Evolutionary conservation across 768 basidiomycete genomes (phyloP), one percentile per base, ranked within the genome.

Genomic region (Lentinula guzmanii): DNA sequence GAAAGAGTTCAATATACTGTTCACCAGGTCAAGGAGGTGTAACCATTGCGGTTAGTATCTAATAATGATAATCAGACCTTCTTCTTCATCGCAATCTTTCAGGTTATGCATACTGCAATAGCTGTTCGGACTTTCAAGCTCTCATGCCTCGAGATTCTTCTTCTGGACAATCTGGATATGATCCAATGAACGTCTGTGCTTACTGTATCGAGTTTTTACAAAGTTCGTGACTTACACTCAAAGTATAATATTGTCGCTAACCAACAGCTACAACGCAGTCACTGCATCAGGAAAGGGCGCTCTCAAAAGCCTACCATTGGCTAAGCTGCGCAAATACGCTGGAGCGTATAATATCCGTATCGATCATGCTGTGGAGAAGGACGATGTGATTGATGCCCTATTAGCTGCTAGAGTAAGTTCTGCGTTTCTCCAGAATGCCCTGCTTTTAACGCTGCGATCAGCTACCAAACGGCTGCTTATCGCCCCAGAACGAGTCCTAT

Each of bases 31-130:
- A 52, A 81, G 83, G 65, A 82, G 74, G 63, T 91, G 90, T 70
- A 84, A 88, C 69, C 90, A 91, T 67, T 91, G 90, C 69, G 89
- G 90, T 89, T 68, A 65, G 37, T 56, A 28, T 45, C 41, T 60
- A 50, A 39, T 8, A 52, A 42, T 42, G 33, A 28, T 21, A 21
- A 24, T 18, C 45, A 62, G 16, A n/a, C 39, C 28, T 28, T 59
- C 41, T 24, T 11, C 5, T n/a, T n/a, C 10, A 45, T 56, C 24
- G 15, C 5, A 15, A 62, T 45, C 56, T 33, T 48, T 43, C 66
- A 92, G 90, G 90, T 35, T 89, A 84, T 70, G 72, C 76, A 5
- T 92, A 90, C 68, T 93, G 91, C 68, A 78, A 83, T 41, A 83
- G 80, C 46, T 93, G 91, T 71, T 77, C 85, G 1, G 90, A 91